Conservation (phyloP, 345 rosid species). For the Hibiscus trionum region DNA sequence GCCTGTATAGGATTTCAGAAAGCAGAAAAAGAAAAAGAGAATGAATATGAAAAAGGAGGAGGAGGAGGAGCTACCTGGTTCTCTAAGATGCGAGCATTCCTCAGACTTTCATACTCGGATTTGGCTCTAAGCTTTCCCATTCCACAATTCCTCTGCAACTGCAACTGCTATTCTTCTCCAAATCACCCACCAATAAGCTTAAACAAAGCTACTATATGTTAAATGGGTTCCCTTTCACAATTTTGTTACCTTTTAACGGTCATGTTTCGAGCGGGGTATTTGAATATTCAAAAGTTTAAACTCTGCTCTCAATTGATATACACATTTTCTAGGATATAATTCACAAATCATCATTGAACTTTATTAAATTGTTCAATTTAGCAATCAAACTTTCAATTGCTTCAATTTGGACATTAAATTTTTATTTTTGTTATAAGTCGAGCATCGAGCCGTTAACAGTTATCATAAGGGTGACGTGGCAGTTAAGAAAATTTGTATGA, state of each 20-base stretch:
- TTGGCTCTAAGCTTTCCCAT: constrained; percentile 14
- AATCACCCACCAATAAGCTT: background rate
- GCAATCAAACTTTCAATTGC: no score
- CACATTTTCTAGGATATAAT: no score
- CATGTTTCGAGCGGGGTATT: background rate
- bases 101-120: constrained; percentile 27
- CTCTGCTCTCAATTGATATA: background rate
- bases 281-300: background rate
- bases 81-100: constrained; percentile 30
- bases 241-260: constrained; percentile 2
- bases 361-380: no score
- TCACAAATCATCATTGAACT: no score
- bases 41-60: background rate
- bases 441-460: no score
- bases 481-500: no score
- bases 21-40: background rate
- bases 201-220: background rate
- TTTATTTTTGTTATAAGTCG: no score
- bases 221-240: background rate
- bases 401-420: no score
- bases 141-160: no score
- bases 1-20: constrained; percentile 11
- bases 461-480: no score
- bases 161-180: background rate
- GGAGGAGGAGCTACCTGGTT: constrained; percentile 19